Percentiles rank a stretch among this genome's conserved stretches.
Conservation (phyloP, 129 eudicot species). For the Arctium lappa region DNA sequence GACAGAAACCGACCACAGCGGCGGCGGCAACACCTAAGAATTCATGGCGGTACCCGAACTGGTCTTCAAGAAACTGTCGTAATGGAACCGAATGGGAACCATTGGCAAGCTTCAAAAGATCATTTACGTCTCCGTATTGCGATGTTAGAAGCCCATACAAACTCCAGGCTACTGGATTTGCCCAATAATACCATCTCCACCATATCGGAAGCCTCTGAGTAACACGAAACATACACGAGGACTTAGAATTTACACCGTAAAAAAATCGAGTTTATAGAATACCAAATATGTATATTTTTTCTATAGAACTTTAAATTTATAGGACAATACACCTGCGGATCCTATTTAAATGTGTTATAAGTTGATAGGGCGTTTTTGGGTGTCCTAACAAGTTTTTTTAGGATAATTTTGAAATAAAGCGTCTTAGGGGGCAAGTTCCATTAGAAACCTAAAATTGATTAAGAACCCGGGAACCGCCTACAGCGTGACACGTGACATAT, state of each 20-base stretch:
- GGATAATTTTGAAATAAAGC: not conserved
- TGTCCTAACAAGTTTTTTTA: not conserved
- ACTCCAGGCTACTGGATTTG: slow-evolving; percentile 91
- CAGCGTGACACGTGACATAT: too few relatives aligned
- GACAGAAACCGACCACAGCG: slow-evolving; percentile 66
- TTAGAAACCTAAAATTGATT: not conserved
- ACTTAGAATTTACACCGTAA: not conserved
- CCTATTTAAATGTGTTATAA: not conserved
- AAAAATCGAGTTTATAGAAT: not conserved
- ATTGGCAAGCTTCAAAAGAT: slow-evolving; percentile 58
- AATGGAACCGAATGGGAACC: slow-evolving; percentile 48
- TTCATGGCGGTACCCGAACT: slow-evolving; percentile 74
- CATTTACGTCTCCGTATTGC: slow-evolving; percentile 71
- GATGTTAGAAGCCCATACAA: slow-evolving; percentile 85
- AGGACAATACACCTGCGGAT: not conserved
- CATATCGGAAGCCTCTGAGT: slow-evolving; percentile 77
- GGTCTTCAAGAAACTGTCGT: slow-evolving; percentile 49
- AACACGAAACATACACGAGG: not conserved
- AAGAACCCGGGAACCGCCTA: not conserved
- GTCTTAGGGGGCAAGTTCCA: too few relatives aligned
- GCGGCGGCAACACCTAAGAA: slow-evolving; percentile 56
- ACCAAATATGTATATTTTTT: too few relatives aligned
- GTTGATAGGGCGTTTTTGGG: not conserved
- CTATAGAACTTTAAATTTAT: not conserved
- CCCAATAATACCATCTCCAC: slow-evolving; percentile 99